phyloP scores from a whole-genome alignment of 805 yeast genomes.

The Candida maris region DNA sequence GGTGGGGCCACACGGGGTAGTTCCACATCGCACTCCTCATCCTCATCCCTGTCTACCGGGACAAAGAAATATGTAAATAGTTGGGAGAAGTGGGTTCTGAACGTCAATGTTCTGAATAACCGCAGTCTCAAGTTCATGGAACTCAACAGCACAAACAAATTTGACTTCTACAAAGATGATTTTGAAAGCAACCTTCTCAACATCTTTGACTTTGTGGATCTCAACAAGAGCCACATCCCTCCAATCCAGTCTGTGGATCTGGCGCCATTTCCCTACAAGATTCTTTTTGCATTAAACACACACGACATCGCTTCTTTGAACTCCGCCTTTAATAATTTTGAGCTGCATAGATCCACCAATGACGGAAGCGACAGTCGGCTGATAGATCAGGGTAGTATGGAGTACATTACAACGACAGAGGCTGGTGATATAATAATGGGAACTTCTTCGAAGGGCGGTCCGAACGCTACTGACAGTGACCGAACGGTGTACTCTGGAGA shows the following conservation, averaged over 20 bases:
- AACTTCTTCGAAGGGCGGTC: constrained; percentile 2
- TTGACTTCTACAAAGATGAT: constrained; percentile 30
- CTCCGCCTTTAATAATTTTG: constrained; percentile 18
- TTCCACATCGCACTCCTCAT: constrained; percentile 18
- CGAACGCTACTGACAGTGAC: constrained; percentile 4
- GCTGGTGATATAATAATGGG: constrained; percentile 24
- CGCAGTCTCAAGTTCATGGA: constrained; percentile 14
- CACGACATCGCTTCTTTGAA: constrained; percentile 27
- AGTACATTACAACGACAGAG: constrained; percentile 25
- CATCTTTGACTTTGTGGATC: constrained; percentile 52
- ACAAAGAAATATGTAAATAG: constrained; percentile 40
- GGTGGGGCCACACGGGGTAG: constrained; percentile 5
- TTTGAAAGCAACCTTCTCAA: constrained; percentile 40
- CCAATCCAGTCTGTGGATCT: constrained; percentile 64
- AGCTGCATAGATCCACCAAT: constrained; percentile 5
- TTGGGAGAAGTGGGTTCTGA: constrained; percentile 74
- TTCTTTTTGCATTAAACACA: constrained; percentile 29
- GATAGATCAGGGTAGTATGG: constrained; percentile 20
- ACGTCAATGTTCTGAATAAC: constrained; percentile 39
- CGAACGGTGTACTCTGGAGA: constrained; percentile 24
- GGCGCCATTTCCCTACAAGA: constrained; percentile 59
- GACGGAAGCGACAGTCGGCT: constrained; percentile 4
- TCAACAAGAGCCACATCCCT: constrained; percentile 65
- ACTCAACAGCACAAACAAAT: constrained; percentile 14
- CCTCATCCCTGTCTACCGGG: constrained; percentile 13